These are phyloP conservation scores for Yarrowia porcina DNA, from an alignment of 805 yeast species.

Conservation along the genomic window DNA sequence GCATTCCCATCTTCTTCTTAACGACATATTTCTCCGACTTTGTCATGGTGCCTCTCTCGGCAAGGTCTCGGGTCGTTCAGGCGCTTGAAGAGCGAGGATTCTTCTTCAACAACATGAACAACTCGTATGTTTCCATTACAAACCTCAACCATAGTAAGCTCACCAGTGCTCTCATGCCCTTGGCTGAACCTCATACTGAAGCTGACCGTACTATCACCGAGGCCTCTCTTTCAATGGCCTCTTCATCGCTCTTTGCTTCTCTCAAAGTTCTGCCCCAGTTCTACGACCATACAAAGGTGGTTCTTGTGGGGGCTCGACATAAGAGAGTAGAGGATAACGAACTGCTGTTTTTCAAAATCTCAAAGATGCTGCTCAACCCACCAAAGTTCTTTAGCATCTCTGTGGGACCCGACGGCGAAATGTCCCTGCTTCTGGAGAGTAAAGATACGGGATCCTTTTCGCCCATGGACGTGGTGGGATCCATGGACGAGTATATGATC, in stretches of 20 bases:
- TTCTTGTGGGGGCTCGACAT: conserved; percentile 59
- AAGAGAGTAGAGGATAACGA: conserved; percentile 45
- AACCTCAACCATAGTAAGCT: conserved; percentile 21
- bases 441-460: conserved; percentile 41
- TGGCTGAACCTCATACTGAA: conserved; percentile 1
- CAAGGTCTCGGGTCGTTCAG: conserved; percentile 46
- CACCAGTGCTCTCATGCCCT: conserved; percentile 8
- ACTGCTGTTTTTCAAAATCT: conserved; percentile 36
- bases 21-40: conserved; percentile 63
- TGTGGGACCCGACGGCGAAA: conserved; percentile 33
- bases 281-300: conserved; percentile 42
- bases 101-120: conserved; percentile 45
- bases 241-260: conserved; percentile 28
- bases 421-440: conserved; percentile 35
- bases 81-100: conserved; percentile 47
- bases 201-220: conserved; percentile 7
- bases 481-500: conserved; percentile 53
- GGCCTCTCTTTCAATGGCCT: neutral
- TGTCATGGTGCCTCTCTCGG: conserved; percentile 52
- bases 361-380: conserved; percentile 39
- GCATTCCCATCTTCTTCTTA: conserved; percentile 58
- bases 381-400: conserved; percentile 35
- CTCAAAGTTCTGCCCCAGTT: conserved; percentile 47
- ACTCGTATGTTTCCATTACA: conserved; percentile 41
- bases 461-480: conserved; percentile 53